These are phyloP conservation scores for Saccharum hybrid DNA, from an alignment of 202 grass and related monocot species.

Conservation along the genomic window DNA sequence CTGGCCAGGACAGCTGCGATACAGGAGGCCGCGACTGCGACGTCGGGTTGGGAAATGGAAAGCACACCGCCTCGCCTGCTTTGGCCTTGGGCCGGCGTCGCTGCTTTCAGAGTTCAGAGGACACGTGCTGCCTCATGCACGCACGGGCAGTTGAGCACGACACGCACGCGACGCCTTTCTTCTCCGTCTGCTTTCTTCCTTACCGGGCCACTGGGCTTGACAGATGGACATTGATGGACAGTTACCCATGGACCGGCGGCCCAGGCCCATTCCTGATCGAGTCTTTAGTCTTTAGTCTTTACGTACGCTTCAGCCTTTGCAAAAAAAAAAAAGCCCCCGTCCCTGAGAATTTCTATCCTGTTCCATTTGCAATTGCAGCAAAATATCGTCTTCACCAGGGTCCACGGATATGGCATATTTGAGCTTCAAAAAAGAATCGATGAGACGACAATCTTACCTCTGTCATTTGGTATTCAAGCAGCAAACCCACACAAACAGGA, in stretches of 20 bases:
- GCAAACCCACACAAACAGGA: background rate
- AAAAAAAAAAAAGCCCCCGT: too few species aligned
- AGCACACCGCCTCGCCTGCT: background rate
- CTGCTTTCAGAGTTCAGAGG: background rate
- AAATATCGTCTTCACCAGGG: background rate
- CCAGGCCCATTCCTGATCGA: background rate
- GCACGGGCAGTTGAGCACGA: background rate
- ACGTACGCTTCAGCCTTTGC: too few species aligned
- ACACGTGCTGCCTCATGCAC: conserved; percentile 29
- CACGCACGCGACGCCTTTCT: background rate
- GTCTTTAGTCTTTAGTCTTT: too few species aligned
- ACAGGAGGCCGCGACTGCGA: background rate
- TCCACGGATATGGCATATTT: too few species aligned
- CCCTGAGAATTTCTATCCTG: too few species aligned
- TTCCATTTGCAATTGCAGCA: background rate
- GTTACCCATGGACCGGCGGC: background rate
- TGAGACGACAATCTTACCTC: background rate
- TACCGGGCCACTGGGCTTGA: background rate
- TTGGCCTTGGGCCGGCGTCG: background rate
- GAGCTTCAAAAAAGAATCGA: too few species aligned
- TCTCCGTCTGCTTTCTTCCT: background rate
- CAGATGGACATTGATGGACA: background rate
- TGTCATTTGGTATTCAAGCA: background rate
- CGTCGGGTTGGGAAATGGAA: conserved; percentile 14
- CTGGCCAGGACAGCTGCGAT: conserved; percentile 7